A percentile compares a stretch with the other conserved stretches of the same genome.
Evolutionary conservation across 2,329 filamentous ascomycete species (phyloP).

Genomic region (Colletotrichum sp.): DNA sequence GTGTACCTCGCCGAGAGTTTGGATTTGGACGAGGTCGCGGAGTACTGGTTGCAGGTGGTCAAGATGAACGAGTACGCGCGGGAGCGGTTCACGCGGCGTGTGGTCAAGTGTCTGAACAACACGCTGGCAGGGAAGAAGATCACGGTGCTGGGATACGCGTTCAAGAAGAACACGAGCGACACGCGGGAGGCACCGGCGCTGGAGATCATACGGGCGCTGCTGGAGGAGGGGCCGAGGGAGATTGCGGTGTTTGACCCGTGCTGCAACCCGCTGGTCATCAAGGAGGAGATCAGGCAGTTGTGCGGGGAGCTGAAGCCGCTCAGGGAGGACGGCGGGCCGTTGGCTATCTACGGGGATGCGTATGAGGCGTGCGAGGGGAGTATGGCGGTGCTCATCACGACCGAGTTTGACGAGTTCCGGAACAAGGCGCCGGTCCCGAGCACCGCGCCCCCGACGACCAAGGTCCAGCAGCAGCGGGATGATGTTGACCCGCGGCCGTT

Average conservation of each 20-base stretch:
- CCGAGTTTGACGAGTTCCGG: conserved; percentile 62
- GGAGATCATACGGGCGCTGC: conserved; percentile 68
- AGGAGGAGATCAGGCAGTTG: conserved; percentile 53
- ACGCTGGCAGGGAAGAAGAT: conserved; percentile 75
- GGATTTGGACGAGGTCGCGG: conserved; percentile 71
- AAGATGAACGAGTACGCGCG: conserved; percentile 79
- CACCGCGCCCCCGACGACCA: not conserved
- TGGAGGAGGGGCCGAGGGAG: conserved; percentile 68
- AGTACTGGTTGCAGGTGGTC: conserved; percentile 77
- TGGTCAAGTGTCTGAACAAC: conserved; percentile 71
- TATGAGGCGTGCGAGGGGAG: conserved; percentile 53
- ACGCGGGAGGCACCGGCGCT: conserved; percentile 74
- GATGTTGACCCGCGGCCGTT: conserved; percentile 54
- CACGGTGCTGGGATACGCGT: conserved; percentile 75
- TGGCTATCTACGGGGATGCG: conserved; percentile 52
- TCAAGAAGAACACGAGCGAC: conserved; percentile 81
- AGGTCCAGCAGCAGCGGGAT: conserved; percentile 22
- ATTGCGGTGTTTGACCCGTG: conserved; percentile 73
- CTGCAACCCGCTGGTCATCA: conserved; percentile 56
- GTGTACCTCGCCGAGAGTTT: conserved; percentile 77
- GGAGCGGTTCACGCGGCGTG: conserved; percentile 68
- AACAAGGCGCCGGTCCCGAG: conserved; percentile 30
- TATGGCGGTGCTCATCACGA: conserved; percentile 58
- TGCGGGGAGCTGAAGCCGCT: conserved; percentile 32
- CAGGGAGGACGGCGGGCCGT: conserved; percentile 44